Evolutionary conservation across 2,329 filamentous ascomycete species (phyloP).

Genomic region (Penicillium crustosum): DNA sequence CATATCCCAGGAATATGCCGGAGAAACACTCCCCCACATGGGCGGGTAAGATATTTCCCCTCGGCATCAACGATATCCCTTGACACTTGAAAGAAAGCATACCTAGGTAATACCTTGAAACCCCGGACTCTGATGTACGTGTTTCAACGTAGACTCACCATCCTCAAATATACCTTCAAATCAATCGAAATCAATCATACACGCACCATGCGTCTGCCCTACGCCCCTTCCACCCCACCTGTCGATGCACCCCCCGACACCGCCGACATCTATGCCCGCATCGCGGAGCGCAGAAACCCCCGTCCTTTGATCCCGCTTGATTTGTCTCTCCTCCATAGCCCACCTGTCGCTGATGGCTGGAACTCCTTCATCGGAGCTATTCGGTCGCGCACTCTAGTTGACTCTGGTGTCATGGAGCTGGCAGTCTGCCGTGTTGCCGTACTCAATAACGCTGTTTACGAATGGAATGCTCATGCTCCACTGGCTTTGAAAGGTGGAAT

Average conservation of each 20-base stretch:
- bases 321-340: conserved; percentile 71
- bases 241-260: conserved; percentile 23
- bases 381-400: conserved; percentile 51
- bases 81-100: background rate
- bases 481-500: conserved; percentile 50
- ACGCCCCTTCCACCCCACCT: conserved; percentile 26
- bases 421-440: conserved; percentile 79
- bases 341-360: conserved; percentile 70
- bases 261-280: conserved; percentile 29
- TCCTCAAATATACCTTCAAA: background rate
- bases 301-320: conserved; percentile 74
- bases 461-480: conserved; percentile 79
- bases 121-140: background rate
- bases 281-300: conserved; percentile 46
- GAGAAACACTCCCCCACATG: conserved; percentile 9
- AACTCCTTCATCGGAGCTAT: conserved; percentile 59
- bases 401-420: conserved; percentile 64
- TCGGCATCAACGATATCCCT: background rate
- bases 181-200: background rate
- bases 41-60: conserved; percentile 7
- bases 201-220: conserved; percentile 27
- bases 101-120: background rate
- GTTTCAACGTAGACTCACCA: background rate
- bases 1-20: background rate
- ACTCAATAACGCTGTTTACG: conserved; percentile 77